phyloP scores from a whole-genome alignment of 306 rosid species.

The Cotoneaster glaucophyllus region DNA sequence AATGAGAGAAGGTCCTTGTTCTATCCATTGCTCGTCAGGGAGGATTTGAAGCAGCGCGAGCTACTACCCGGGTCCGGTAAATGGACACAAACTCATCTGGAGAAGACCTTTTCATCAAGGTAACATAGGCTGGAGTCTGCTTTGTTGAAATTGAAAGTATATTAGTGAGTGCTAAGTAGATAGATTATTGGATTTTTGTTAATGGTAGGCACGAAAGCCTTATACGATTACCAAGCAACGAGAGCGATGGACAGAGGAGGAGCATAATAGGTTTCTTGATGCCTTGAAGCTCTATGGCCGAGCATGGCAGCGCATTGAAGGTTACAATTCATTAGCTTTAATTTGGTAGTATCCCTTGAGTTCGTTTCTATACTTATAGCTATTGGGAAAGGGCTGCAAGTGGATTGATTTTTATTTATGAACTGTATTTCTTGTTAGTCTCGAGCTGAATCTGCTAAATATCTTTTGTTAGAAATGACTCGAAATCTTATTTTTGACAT shows the following conservation, averaged over 20 bases:
- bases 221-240: constrained; percentile 97
- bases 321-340: constrained; percentile 23
- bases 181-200: constrained; percentile 16
- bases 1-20: constrained; percentile 38
- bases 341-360: neutral
- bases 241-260: constrained; percentile 98
- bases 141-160: constrained; percentile 3
- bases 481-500: constrained; percentile 11
- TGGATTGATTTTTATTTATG: neutral
- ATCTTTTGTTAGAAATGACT: constrained; percentile 11
- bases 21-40: constrained; percentile 54
- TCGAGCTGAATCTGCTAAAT: constrained; percentile 8
- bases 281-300: constrained; percentile 93
- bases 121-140: constrained; percentile 14
- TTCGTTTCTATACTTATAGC: constrained; percentile 14
- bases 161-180: constrained; percentile 6
- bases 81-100: constrained; percentile 81
- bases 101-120: constrained; percentile 79
- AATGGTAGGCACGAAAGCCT: constrained; percentile 75
- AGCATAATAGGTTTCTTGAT: constrained; percentile 86
- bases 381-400: neutral
- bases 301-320: constrained; percentile 99
- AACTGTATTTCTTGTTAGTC: neutral
- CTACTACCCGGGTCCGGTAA: constrained; percentile 40
- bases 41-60: constrained; percentile 85